Base-by-base conservation (phyloP, 176 grass and related monocot genomes). In the Hsuehochloa calcarea region DNA sequence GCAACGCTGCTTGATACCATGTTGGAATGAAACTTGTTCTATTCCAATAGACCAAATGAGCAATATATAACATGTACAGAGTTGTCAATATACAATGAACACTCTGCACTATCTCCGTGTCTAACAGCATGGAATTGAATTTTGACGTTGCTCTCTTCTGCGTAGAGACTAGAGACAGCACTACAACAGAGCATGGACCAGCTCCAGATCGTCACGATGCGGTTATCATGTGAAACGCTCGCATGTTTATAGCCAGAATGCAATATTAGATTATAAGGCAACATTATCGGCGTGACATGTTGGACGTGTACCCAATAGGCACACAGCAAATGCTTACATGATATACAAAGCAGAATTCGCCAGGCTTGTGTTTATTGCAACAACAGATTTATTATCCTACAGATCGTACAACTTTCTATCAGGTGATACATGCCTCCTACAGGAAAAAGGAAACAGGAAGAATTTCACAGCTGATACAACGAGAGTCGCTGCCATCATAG, bases 381-480 rank as follows among this genome's bases (percentile, higher is more conserved):
- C 29, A 52, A 65, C 59, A 76, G 13, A 9, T n/a, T 29, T 35
- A 41, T 23, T 64, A 47, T 54, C 10, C 25, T 13, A 67, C 13
- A 80, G 60, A 55, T 75, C 63, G 47, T 55, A 66, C 60, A 84
- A 54, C 15, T 64, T 64, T 74, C 35, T 47, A 83, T 41, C 27
- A 17, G 26, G 39, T 20, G 13, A 65, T 25, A 47, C 60, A 68
- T 67, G 38, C 70, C 79, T 75, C 70, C 61, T 65, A 56, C 61
- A 69, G 49, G 65, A 34, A 67, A 11, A 14, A 5, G 0, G 8
- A 9, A 87, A 37, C 15, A 86, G 16, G 27, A 51, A 71, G 44
- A 77, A 72, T 73, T 49, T 65, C 31, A 66, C 38, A 90, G 55
- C 45, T 61, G 26, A 79, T 49, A 82, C 20, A 59, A 87, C 39